These are phyloP conservation scores for Cyberlindnera veronae DNA, from an alignment of 805 yeast genomes.

Conservation along the genomic window DNA sequence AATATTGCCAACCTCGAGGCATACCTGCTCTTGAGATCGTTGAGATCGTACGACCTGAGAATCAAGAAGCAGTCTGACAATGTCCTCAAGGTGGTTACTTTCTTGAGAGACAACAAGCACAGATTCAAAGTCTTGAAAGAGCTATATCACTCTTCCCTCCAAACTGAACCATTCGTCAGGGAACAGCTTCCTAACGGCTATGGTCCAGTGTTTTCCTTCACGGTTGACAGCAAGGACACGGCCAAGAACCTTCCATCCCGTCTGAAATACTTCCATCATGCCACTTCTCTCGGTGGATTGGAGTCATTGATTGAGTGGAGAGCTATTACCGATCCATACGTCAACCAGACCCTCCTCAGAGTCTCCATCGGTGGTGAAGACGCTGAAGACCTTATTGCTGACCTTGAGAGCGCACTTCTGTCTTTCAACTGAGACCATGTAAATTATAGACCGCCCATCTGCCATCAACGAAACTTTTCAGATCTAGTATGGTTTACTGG, in stretches of 20 bases:
- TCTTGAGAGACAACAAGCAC: slow-evolving; percentile 45
- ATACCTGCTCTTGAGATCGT: slow-evolving; percentile 68
- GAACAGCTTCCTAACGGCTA: slow-evolving; percentile 63
- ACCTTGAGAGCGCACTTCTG: slow-evolving; percentile 56
- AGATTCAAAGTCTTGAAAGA: slow-evolving; percentile 47
- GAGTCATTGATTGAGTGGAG: slow-evolving; percentile 93
- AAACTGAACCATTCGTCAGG: slow-evolving; percentile 61
- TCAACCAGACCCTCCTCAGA: slow-evolving; percentile 58
- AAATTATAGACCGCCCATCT: too few species aligned
- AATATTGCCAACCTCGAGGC: slow-evolving; percentile 77
- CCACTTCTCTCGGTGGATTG: slow-evolving; percentile 90
- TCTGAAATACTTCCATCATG: slow-evolving; percentile 75
- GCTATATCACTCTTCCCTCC: slow-evolving; percentile 74
- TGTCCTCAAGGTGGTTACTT: slow-evolving; percentile 60
- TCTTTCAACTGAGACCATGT: slow-evolving; percentile 17
- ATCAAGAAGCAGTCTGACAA: slow-evolving; percentile 60
- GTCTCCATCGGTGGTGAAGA: slow-evolving; percentile 81
- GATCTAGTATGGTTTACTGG: too few species aligned
- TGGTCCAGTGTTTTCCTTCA: slow-evolving; percentile 76
- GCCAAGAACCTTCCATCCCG: slow-evolving; percentile 65
- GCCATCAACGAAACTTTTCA: too few species aligned
- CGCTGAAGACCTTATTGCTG: slow-evolving; percentile 70
- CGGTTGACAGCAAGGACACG: slow-evolving; percentile 42
- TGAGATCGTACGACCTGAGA: slow-evolving; percentile 77
- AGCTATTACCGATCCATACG: slow-evolving; percentile 61